Percentiles rank a stretch among this genome's conserved stretches.
Conservation (phyloP, 192 early-diverging fungal genomes). For the Backusella macrospora region DNA sequence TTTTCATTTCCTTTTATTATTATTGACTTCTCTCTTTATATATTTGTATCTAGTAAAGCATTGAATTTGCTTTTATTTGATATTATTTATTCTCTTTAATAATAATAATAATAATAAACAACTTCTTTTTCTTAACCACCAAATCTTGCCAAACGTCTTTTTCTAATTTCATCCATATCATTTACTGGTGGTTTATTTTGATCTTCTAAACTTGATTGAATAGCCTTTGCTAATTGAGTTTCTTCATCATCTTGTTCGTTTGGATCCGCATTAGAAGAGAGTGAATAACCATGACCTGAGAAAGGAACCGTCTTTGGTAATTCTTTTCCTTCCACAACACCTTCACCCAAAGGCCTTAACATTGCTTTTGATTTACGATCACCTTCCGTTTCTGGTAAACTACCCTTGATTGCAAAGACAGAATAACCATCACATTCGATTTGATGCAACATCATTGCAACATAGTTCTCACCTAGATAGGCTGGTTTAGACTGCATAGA, state of each 20-base stretch:
- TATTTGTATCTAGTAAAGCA: neutral
- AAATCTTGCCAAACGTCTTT: constrained; percentile 37
- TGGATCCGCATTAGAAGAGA: neutral
- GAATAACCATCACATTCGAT: constrained; percentile 46
- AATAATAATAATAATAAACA: neutral
- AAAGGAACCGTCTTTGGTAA: neutral
- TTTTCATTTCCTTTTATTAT: neutral
- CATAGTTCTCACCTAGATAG: constrained; percentile 70
- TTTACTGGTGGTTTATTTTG: neutral
- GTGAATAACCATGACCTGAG: constrained; percentile 24
- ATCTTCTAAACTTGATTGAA: constrained; percentile 25
- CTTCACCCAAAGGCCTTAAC: constrained; percentile 6
- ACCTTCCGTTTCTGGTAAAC: constrained; percentile 14
- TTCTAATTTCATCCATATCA: constrained; percentile 33
- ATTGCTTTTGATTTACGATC: constrained; percentile 24
- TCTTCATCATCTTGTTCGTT: constrained; percentile 16
- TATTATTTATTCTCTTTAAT: constrained; percentile 14
- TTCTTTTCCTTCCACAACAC: neutral
- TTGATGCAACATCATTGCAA: constrained; percentile 57
- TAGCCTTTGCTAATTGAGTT: constrained; percentile 20
- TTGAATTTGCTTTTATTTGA: neutral
- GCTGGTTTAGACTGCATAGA: constrained; percentile 51
- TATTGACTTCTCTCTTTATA: neutral
- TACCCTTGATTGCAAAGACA: constrained; percentile 33
- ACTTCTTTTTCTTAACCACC: constrained; percentile 7